phyloP scores from a whole-genome alignment of 78 protist genomes.

The Bigelowiella natans region DNA sequence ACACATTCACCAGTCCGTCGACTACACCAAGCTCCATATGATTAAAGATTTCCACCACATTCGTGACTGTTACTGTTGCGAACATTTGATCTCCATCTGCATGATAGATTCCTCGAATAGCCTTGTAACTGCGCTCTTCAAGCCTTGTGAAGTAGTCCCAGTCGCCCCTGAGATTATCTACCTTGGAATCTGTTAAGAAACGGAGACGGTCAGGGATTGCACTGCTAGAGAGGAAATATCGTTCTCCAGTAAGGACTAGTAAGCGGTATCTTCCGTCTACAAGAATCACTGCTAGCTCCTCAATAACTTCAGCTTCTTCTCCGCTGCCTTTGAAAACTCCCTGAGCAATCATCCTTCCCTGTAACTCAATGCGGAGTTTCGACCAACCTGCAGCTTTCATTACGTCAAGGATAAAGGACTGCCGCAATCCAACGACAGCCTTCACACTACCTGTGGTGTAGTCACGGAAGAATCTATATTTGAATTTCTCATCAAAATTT shows the following conservation, averaged over 20 bases:
- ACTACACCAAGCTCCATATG: neutral
- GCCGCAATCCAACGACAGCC: neutral
- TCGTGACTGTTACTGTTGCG: neutral
- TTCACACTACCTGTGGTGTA: neutral
- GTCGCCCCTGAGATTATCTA: neutral
- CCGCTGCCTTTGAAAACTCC: neutral
- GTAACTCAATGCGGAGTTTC: neutral
- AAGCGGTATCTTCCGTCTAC: neutral
- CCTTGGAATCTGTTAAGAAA: neutral
- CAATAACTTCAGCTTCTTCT: neutral
- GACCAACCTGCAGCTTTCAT: neutral
- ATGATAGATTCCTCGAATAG: neutral
- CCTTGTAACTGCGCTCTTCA: neutral
- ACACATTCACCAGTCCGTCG: neutral
- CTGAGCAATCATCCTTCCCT: neutral
- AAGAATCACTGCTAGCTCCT: neutral
- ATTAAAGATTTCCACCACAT: neutral
- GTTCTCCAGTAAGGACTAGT: neutral
- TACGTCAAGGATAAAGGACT: neutral
- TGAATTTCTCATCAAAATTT: neutral
- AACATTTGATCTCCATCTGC: neutral
- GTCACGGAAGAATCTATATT: neutral
- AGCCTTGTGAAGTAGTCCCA: neutral
- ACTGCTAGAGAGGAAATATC: neutral
- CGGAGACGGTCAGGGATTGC: neutral